These are phyloP conservation scores for Murraya koenigii DNA, from an alignment of 345 rosid genomes.

Conservation along the genomic window DNA sequence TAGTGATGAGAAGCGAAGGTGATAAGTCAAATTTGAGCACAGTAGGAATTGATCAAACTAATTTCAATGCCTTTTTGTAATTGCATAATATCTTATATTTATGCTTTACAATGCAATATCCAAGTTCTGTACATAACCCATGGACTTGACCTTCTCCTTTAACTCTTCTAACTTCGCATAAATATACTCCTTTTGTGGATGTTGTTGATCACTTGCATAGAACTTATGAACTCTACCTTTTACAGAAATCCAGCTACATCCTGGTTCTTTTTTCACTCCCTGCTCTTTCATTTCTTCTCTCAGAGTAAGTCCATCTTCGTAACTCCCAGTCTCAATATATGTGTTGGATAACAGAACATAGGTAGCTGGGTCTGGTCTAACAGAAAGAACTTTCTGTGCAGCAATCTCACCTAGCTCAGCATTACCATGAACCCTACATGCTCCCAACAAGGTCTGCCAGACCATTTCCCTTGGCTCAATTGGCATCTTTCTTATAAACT, in stretches of 20 bases:
- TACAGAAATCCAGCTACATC: slow-evolving; percentile 53
- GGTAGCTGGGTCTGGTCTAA: slow-evolving; percentile 37
- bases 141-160: slow-evolving; percentile 21
- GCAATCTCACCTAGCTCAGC: slow-evolving; percentile 50
- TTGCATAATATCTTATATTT: not conserved
- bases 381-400: slow-evolving; percentile 41
- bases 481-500: slow-evolving; percentile 49
- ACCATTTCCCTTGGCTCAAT: slow-evolving; percentile 42
- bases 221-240: slow-evolving; percentile 36
- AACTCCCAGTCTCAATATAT: slow-evolving; percentile 43
- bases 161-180: slow-evolving; percentile 32
- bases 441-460: slow-evolving; percentile 60
- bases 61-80: not conserved
- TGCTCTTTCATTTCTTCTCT: slow-evolving; percentile 40
- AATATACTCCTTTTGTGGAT: slow-evolving; percentile 33
- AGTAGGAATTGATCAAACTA: not conserved
- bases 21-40: not conserved
- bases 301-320: slow-evolving; percentile 33
- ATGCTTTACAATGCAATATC: not conserved
- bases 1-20: not conserved
- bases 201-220: slow-evolving; percentile 37
- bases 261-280: slow-evolving; percentile 52
- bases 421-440: slow-evolving; percentile 57
- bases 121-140: slow-evolving; percentile 9
- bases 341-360: slow-evolving; percentile 55